Conservation (phyloP, 352 stramenopile genomes). For the Pythium angustatum region DNA sequence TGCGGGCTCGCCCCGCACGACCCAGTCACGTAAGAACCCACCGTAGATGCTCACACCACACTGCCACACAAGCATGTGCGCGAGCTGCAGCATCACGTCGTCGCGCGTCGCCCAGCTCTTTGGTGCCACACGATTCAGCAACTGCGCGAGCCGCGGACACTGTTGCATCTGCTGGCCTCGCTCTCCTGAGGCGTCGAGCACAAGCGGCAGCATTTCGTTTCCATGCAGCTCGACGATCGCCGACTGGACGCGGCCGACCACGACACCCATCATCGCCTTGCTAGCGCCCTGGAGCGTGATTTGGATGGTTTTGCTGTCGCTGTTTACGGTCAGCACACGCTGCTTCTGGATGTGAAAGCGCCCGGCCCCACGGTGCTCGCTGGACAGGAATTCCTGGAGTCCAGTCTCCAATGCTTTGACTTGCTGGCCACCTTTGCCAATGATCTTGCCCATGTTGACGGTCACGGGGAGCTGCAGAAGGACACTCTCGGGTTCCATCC, state of each 20-base stretch:
- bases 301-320: neutral
- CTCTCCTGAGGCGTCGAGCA: conserved; percentile 21
- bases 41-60: conserved; percentile 23
- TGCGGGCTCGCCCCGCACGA: conserved; percentile 29
- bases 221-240: conserved; percentile 19
- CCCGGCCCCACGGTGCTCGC: conserved; percentile 2
- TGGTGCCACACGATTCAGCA: conserved; percentile 18
- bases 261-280: conserved; percentile 27
- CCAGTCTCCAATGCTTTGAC: neutral
- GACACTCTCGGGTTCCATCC: conserved; percentile 5
- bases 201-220: conserved; percentile 13
- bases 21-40: conserved; percentile 35
- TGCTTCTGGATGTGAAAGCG: neutral
- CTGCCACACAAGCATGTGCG: conserved; percentile 28
- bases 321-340: neutral
- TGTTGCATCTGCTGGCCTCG: conserved; percentile 28
- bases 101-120: conserved; percentile 22
- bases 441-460: conserved; percentile 15
- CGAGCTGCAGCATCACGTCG: conserved; percentile 33
- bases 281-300: conserved; percentile 24
- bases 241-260: conserved; percentile 29
- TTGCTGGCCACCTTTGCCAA: conserved; percentile 6
- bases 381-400: conserved; percentile 6
- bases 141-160: conserved; percentile 22
- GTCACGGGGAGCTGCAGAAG: neutral